A percentile compares a stretch with the other conserved stretches of the same genome.
Conservation (phyloP, 495 filamentous ascomycete genomes). For the Hypoxylon intermedium region DNA sequence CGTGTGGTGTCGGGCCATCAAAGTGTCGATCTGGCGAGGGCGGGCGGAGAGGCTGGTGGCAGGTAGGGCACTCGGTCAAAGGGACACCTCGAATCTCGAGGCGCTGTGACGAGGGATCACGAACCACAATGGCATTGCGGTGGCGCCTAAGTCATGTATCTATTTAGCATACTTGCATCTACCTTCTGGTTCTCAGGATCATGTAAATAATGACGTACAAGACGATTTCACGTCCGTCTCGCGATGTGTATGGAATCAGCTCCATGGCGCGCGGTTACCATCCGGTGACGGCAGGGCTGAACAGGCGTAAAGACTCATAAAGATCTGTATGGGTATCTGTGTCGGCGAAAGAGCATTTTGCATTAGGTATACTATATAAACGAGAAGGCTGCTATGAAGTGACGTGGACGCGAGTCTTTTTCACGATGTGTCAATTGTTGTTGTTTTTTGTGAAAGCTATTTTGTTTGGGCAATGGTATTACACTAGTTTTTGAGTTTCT, state of each 20-base stretch:
- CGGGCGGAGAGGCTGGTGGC: conserved; percentile 76
- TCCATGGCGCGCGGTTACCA: conserved; percentile 57
- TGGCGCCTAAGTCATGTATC: conserved; percentile 69
- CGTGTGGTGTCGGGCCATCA: conserved; percentile 52
- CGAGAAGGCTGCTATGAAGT: background rate
- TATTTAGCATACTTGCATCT: background rate
- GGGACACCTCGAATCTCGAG: conserved; percentile 75
- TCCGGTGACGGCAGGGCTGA: conserved; percentile 9
- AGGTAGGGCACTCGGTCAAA: conserved; percentile 81
- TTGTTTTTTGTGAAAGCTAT: background rate
- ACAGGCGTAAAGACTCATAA: background rate
- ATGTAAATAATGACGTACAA: conserved; percentile 57
- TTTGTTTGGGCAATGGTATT: conserved; percentile 19
- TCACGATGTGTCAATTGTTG: conserved; percentile 4
- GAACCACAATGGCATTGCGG: conserved; percentile 88
- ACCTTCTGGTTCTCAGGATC: no score
- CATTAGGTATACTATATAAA: conserved; percentile 13
- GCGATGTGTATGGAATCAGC: conserved; percentile 67
- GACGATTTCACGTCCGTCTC: conserved; percentile 68
- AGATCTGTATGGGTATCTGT: conserved; percentile 15
- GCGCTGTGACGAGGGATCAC: conserved; percentile 82
- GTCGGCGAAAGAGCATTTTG: conserved; percentile 2
- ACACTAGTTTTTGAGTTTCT: no score
- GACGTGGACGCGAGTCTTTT: conserved; percentile 1
- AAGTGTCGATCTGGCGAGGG: conserved; percentile 57